Evolutionary conservation across 2,329 filamentous ascomycete species (phyloP), one percentile per base, ranked within the genome.

Genomic region (Zelopaecilomyces penicillatus): DNA sequence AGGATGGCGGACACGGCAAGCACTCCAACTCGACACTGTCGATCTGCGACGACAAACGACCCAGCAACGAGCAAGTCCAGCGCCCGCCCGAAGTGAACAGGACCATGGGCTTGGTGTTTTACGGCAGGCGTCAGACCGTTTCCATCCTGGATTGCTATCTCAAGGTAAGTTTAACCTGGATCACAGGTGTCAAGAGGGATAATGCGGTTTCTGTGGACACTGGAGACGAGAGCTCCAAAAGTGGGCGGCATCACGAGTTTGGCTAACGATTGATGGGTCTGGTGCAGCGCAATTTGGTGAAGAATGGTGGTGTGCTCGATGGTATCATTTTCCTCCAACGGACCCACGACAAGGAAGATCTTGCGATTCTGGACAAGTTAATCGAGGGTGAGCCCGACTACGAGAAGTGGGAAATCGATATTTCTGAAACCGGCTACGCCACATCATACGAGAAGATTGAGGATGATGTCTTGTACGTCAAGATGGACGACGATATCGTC

Each of bases 131-230:
- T 41, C 57, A 62, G 44, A 65, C 65, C 7, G 66, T 72, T 27
- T 65, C 69, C 30, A 65, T 73, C 29, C 52, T 74, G 35, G 69
- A 71, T 48, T 74, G 70, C 47, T 74, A 73, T 47, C 53, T 69
- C 32, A 63, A 66, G 61, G 62, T 67, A 53, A 10, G 41, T 19
- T 19, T 52, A 19, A 19, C 19, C 19, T 19, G 19, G 19, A 19
- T 19, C 19, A 19, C 19, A 19, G 19, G 19, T 19, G 19, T 19
- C 19, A 19, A 19, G 19, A 19, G 19, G 19, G 19, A 19, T 3
- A 19, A 19, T 19, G 19, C 19, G 19, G 19, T 19, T 19, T 19
- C 19, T 19, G 19, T 19, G 19, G 19, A 19, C 19, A 19, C 19
- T 19, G 19, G 19, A 19, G 19, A 19, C 19, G 19, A 19, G 19